Evolutionary conservation across 129 eudicot species (phyloP).

Genomic region (Dittrichia graveolens): DNA sequence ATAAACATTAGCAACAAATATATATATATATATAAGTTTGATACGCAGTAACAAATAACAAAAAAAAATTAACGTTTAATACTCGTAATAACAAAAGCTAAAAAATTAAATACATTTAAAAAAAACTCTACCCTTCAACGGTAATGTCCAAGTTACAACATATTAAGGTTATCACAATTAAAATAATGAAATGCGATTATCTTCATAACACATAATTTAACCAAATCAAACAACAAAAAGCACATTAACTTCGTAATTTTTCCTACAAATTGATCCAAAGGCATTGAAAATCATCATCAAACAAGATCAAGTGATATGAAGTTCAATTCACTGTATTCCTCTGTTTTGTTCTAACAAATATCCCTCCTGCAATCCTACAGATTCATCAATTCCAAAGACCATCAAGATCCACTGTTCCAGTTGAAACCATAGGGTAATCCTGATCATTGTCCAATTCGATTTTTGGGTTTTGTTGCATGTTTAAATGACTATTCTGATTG

Average conservation of each 20-base stretch:
- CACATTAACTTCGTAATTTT: conserved; percentile 1
- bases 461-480: conserved; percentile 25
- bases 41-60: too few species aligned
- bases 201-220: neutral
- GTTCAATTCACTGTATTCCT: conserved; percentile 1
- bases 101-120: too few species aligned
- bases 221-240: neutral
- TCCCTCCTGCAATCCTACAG: conserved; percentile 11
- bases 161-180: too few species aligned
- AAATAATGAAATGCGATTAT: neutral
- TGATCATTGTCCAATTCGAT: conserved; percentile 36
- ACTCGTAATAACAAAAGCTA: too few species aligned
- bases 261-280: neutral
- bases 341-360: conserved; percentile 7
- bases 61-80: too few species aligned
- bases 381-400: conserved; percentile 62
- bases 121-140: too few species aligned
- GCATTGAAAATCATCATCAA: conserved; percentile 8
- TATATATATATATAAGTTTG: too few species aligned
- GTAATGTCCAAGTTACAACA: too few species aligned
- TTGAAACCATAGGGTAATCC: conserved; percentile 32
- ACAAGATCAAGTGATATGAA: neutral
- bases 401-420: conserved; percentile 54
- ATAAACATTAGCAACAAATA: too few species aligned
- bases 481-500: conserved; percentile 35